Evolutionary conservation across 1,284 basidiomycete genomes (phyloP), one percentile per base, ranked within the genome.

Genomic region (Trichosporon ovoides): DNA sequence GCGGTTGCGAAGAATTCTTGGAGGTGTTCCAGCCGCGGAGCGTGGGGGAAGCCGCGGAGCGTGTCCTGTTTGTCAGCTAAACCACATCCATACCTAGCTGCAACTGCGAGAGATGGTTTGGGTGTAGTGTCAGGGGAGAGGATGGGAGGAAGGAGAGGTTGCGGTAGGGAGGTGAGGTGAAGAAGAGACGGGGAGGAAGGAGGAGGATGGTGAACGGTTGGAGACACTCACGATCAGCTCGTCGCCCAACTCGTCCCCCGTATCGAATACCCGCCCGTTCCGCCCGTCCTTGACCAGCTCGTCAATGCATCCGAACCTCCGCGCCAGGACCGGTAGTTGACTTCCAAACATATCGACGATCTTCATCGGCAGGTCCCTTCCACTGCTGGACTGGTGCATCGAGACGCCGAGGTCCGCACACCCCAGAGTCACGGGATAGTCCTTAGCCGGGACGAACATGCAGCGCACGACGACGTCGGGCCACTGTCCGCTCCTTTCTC

Each of bases 311-410:
- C 81, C 79, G 72, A 97, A 99, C 43, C 87, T 82, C 9, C 93
- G 81, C 0, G 96, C 94, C 63, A 94, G 89, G 4, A 98, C 96
- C 0, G 94, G 94, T 53, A 97, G 79, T 2, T 86, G 87, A 66
- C 93, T 98, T 0, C 96, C 96, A 76, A 98, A 96, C 96, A 98
- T 98, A 75, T 99, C 96, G 2, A 99, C 94, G 10, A 99, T 87
- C 77, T 99, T 99, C 96, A 99, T 99, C 2, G 96, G 96, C 54
- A 99, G 80, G 76, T 99, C 96, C 48, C 95, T 78, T 0, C 85
- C 89, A 0, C 91, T 95, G 1, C 90, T 93, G 72, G 89, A 92
- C 16, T 86, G 84, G 75, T 99, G 96, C 57, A 99, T 79, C 58
- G 86, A 91, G 51, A 98, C 83, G 1, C 96, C 96, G 18, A 99